Evolutionary conservation across 164 flowering plant genomes (phyloP).

Genomic region (Euptelea pleiosperma): DNA sequence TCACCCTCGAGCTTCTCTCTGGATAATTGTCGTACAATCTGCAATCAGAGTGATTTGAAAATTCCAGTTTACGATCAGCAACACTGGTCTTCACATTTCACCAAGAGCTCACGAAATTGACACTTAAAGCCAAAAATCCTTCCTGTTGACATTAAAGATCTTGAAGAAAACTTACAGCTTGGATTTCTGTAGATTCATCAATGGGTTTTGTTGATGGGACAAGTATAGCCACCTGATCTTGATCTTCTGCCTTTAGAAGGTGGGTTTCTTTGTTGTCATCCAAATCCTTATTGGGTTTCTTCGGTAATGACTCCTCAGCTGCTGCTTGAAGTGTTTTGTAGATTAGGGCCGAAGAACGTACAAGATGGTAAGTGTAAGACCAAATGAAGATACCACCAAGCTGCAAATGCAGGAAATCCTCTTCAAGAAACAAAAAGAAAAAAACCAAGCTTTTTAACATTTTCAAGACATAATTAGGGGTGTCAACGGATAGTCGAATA

Average conservation of each 20-base stretch:
- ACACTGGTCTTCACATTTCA: too few relatives aligned
- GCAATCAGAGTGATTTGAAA: neutral
- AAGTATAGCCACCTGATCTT: slow-evolving; percentile 24
- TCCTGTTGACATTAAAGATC: too few relatives aligned
- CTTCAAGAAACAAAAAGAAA: too few relatives aligned
- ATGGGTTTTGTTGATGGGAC: slow-evolving; percentile 26
- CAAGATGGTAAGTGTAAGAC: slow-evolving; percentile 73
- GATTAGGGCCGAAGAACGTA: slow-evolving; percentile 38
- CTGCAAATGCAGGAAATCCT: slow-evolving; percentile 45
- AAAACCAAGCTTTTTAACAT: neutral
- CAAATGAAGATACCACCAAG: slow-evolving; percentile 90
- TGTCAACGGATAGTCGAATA: too few relatives aligned
- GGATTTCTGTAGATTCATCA: slow-evolving; percentile 27
- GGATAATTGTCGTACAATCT: slow-evolving; percentile 15
- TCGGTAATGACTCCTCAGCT: slow-evolving; percentile 17
- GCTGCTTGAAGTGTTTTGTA: slow-evolving; percentile 31
- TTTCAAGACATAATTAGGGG: too few relatives aligned
- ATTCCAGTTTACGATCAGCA: too few relatives aligned
- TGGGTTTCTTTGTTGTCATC: slow-evolving; percentile 37
- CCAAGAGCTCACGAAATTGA: too few relatives aligned
- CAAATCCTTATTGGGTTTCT: slow-evolving; percentile 46
- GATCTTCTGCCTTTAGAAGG: slow-evolving; percentile 43
- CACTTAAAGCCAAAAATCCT: too few relatives aligned
- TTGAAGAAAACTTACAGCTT: slow-evolving; percentile 35
- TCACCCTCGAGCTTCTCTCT: neutral